These are phyloP conservation scores for Botryosphaeria dothidea DNA, from an alignment of 2,329 filamentous ascomycete genomes.

Conservation along the genomic window DNA sequence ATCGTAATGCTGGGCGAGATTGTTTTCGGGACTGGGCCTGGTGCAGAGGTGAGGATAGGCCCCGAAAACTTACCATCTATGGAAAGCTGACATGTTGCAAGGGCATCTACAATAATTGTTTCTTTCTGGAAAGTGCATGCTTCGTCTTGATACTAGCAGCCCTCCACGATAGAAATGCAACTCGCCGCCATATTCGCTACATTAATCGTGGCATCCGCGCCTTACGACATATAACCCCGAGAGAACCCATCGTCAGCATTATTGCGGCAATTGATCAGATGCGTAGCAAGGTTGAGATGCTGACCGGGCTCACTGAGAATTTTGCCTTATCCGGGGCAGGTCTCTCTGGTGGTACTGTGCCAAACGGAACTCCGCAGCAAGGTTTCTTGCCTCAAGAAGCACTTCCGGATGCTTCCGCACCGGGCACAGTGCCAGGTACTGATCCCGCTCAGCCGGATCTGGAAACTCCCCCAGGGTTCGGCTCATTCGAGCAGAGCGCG, in stretches of 20 bases:
- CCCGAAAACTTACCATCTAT: neutral
- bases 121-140: slow-evolving; percentile 18
- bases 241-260: slow-evolving; percentile 14
- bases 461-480: slow-evolving; percentile 2
- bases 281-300: slow-evolving; percentile 4
- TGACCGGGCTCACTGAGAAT: neutral
- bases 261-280: slow-evolving; percentile 15
- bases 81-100: neutral
- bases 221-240: slow-evolving; percentile 1
- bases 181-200: slow-evolving; percentile 12
- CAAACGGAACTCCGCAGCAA: neutral
- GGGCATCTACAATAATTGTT: slow-evolving; percentile 17
- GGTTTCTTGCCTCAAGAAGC: neutral
- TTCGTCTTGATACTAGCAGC: slow-evolving; percentile 17
- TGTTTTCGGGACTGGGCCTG: neutral
- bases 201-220: slow-evolving; percentile 14
- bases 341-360: neutral
- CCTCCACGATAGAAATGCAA: slow-evolving; percentile 7
- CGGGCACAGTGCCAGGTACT: neutral
- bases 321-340: no score
- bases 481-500: slow-evolving; percentile 2
- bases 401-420: neutral
- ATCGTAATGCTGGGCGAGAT: slow-evolving; percentile 12
- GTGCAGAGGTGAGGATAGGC: slow-evolving; percentile 1
- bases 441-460: slow-evolving; percentile 1